A percentile compares a stretch with the other conserved stretches of the same genome.
Evolutionary conservation across 176 grass and related monocot species (phyloP).

Genomic region (Hordeum vulgare): MorexV3_pseudomolecules_assembly NC_058522.1:520602613-520603112

Average conservation of each 20-base stretch:
- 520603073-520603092: background rate
- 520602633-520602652: background rate
- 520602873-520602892: slow-evolving; percentile 47
- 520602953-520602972: background rate
- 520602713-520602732: background rate
- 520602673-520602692: background rate
- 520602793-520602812: slow-evolving; percentile 54
- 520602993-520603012: background rate
- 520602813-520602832: slow-evolving; percentile 39
- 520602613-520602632: background rate
- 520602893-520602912: slow-evolving; percentile 48
- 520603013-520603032: background rate
- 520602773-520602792: background rate
- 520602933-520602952: background rate
- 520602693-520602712: slow-evolving; percentile 6
- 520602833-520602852: slow-evolving; percentile 69
- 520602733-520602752: slow-evolving; percentile 7
- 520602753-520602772: slow-evolving; percentile 40
- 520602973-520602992: background rate
- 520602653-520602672: background rate
- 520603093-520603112: background rate
- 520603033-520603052: background rate
- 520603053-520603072: background rate
- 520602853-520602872: slow-evolving; percentile 69
- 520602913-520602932: slow-evolving; percentile 55